Base-by-base conservation (phyloP, 2,329 filamentous ascomycete genomes). In the Thielaviopsis musarum region DNA sequence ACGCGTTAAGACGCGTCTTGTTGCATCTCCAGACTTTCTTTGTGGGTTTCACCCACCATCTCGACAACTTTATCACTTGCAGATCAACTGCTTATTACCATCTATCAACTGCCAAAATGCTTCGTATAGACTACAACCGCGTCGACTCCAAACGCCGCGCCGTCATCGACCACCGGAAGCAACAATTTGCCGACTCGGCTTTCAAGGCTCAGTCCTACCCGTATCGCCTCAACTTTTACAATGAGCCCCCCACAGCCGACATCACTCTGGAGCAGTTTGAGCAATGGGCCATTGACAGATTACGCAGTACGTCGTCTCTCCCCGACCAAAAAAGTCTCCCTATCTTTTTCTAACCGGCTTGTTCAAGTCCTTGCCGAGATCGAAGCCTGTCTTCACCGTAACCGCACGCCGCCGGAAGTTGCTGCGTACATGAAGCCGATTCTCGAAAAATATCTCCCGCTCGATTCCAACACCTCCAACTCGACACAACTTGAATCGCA, bases 261-360 rank as follows among this genome's bases (percentile, higher is more conserved):
- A 93, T 98, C 66, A 95, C 89, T 0, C 82, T 98, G 51, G 93
- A 98, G 69, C 85, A 98, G 69, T 98, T 98, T 67, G 93, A 98
- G 70, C 90, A 95, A 79, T 98, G 93, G 93, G 93, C 91, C 12
- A 97, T 98, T 67, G 88, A 95, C 67, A 79, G 93, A 60, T 71
- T 98, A 64, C 85, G 89, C 73, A 81, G 89, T 89, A 74, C 59
- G 74, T 58, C 9, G 38, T 10, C 17, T 1, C 22, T 5, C 41
- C 52, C 52, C 3, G 34, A 45, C 38, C 17, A n/a, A 45, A 5
- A 17, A 17, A n/a, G 17, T 3, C 4, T 12, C 34, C 3, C 10
- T 13, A 45, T 21, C 9, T 49, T 49, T 21, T n/a, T 21, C 41
- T 57, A 41, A 57, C 52, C 34, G 26, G 6, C 45, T 30, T 9